Conservation (phyloP, 768 basidiomycete species). For the Psilocybe sp. region DNA sequence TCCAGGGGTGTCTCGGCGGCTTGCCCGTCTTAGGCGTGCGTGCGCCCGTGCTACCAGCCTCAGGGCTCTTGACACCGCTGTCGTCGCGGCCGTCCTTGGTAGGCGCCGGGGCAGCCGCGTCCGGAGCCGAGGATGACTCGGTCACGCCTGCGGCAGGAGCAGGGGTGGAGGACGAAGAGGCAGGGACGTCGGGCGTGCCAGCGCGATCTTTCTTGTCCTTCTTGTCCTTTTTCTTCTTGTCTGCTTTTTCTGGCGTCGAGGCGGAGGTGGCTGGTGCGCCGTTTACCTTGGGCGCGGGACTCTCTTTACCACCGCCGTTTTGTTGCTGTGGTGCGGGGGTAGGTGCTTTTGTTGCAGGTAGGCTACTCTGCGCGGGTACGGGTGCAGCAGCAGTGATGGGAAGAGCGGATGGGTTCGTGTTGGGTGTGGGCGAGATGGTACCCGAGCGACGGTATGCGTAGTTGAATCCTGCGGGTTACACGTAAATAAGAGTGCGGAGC, state of each 20-base stretch:
- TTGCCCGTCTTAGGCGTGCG: conserved; percentile 72
- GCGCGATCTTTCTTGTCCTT: conserved; percentile 29
- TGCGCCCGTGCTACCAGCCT: conserved; percentile 46
- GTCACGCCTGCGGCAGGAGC: conserved; percentile 13
- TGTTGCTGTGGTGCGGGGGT: conserved; percentile 33
- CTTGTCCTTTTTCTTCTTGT: conserved; percentile 51
- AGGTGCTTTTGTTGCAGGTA: conserved; percentile 33
- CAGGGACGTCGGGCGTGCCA: conserved; percentile 26
- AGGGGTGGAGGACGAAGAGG: conserved; percentile 28
- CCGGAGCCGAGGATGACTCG: conserved; percentile 13
- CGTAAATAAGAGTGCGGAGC: background rate
- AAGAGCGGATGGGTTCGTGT: conserved; percentile 50
- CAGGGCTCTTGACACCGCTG: conserved; percentile 44
- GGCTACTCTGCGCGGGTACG: conserved; percentile 23
- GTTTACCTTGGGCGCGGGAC: conserved; percentile 37
- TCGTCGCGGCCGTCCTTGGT: conserved; percentile 27
- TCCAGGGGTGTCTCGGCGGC: conserved; percentile 74
- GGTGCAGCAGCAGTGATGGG: conserved; percentile 29
- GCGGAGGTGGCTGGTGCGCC: conserved; percentile 45
- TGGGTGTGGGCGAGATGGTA: conserved; percentile 57
- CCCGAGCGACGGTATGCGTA: conserved; percentile 87
- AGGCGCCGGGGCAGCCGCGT: conserved; percentile 23
- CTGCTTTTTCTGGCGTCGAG: conserved; percentile 57
- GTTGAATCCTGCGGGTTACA: conserved; percentile 72
- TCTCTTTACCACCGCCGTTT: conserved; percentile 30